Base-by-base conservation (phyloP, 441 rosid species). In the Sinapis alba region DNA sequence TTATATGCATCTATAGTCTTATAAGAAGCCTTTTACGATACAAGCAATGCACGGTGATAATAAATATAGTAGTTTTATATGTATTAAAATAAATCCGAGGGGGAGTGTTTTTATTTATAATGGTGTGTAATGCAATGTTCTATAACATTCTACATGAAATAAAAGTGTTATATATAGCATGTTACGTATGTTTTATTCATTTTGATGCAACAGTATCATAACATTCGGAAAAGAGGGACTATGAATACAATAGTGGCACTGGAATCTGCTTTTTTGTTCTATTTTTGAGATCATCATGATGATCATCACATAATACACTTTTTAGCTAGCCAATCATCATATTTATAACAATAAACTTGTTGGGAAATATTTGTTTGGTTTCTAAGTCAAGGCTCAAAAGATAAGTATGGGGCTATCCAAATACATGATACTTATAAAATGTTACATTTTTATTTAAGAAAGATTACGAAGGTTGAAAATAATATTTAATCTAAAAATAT, bases 11-110 rank as follows among this genome's bases (percentile, higher is more conserved):
- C 63, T 65, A 71, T n/a, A 43, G 43, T 63, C 58, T 63, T 43
- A 24, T 53, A 56, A 76, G 47, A 76, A 70, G 50, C 71, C 57
- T 41, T 62, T 47, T 62, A 62, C 65, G 10, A 41, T 76, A 26
- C 65, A 18, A 30, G 60, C 60, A 28, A 45, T 12, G 36, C 62
- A 15, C 1, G 58, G 18, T 26, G 27, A 11, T 27, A 18, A 69
- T 54, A 57, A 57, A 26, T 45, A 57, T 76, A 71, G 24, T 76
- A 57, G 43, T 24, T 57, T 43, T 21, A 23, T 23, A 70, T 64
- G 56, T 70, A 3, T 63, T 57, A 28, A 28, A 70, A 64, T 76
- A 76, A 75, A 41, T 3, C 76, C 47, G 67, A 16, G 62, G 16
- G 41, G 5, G 65, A 12, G 68, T 64, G 71, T 70, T 70, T 38